Base-by-base conservation (phyloP, 495 filamentous ascomycete species). In the Mytilinidion resinicola region DNA sequence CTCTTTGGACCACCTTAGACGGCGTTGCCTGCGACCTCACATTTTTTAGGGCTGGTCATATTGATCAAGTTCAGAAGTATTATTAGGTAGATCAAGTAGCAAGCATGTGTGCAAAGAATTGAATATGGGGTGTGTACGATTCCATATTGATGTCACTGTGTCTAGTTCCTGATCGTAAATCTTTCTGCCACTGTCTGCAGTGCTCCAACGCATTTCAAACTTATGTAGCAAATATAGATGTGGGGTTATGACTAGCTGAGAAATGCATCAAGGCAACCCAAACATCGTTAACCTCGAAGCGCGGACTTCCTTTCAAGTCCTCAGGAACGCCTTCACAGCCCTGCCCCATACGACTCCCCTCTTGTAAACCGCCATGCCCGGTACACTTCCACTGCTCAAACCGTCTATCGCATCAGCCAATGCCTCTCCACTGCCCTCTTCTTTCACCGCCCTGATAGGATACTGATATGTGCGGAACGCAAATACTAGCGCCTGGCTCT, bases 391-490 rank as follows among this genome's bases (percentile, higher is more conserved):
- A 51, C 65, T 70, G 56, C 78, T 80, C 65, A 92, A 67, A 4
- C 89, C 89, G 61, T 90, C 86, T 66, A 92, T 85, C 0, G 87
- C 88, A 14, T 73, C 69, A 0, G 85, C 87, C 33, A 95, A 69
- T 30, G 83, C 79, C 66, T 82, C 77, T 11, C 62, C 70, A 0
- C 82, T 83, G 3, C 86, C 87, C 62, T 91, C 88, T 6, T 75
- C 80, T 70, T 84, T 89, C 57, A 96, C 77, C 15, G 86, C 75
- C 14, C 64, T 61, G 1, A 96, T 62, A 3, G 83, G 78, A 66
- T 90, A 91, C 38, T 84, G 67, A 70, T 91, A 93, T 9, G 87
- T 93, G 72, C 92, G 89, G 69, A 93, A 86, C 34, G 76, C 81
- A 69, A 95, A 92, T 1, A 92, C 74, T 9, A 92, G 62, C 1